Evolutionary conservation across 257 asterid genomes (phyloP), one percentile per base, ranked within the genome.

Genomic region (Ligustrum vulgare): DNA sequence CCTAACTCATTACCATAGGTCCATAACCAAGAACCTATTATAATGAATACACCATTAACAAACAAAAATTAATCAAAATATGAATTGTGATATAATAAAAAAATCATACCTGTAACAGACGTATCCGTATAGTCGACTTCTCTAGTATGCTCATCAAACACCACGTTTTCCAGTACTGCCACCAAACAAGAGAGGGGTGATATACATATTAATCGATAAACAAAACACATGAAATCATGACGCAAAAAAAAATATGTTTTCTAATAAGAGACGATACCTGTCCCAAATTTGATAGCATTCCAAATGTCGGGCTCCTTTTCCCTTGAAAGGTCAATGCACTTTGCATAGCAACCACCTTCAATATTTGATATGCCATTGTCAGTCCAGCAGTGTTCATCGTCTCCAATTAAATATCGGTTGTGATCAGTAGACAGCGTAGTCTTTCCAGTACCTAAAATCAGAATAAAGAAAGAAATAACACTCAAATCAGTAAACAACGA

Each of bases 271-370:
- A 34, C 51, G 58, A 9, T 90, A 94, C 99, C 99, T 32, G 98
- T 87, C 77, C 99, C 99, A 74, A 95, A 95, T 83, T 93, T 95
- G 80, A 95, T 95, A 13, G 99, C 99, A 63, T 95, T 95, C 96
- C 96, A 95, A 74, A 95, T 95, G 82, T 95, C 99, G 56, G 99
- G 99, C 84, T 95, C 99, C 81, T 91, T 95, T 75, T 95, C 98
- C 56, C 56, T 45, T 4, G n/a, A 45, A 45, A 45, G 56, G 15
- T 45, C 56, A 45, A 45, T 45, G 56, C 99, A 95, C 86, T 95
- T 95, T 0, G 99, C 99, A 75, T 95, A 95, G 87, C 99, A 95
- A 58, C 99, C 99, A 41, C 99, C 99, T 81, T 95, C 99, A 65
- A 95, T 95, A 80, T 95, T 95, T 0, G 97, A 95, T 8, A 95